phyloP scores from a whole-genome alignment of 169 alveolate genomes.

The Plasmodium gonderi region DNA sequence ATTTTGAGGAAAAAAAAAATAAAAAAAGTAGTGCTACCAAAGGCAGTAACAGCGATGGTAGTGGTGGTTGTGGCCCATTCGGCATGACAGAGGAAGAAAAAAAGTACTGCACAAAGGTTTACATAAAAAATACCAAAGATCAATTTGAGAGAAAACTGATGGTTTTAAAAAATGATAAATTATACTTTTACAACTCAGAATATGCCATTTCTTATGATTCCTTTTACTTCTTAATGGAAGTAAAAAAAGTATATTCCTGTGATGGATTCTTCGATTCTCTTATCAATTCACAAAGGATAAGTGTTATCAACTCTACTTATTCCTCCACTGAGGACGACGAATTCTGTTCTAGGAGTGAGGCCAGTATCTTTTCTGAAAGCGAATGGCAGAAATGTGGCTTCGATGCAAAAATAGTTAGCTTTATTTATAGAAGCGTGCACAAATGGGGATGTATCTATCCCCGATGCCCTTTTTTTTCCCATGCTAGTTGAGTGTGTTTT shows the following conservation, averaged over 20 bases:
- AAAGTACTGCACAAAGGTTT: constrained; percentile 43
- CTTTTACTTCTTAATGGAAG: constrained; percentile 68
- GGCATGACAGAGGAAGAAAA: constrained; percentile 35
- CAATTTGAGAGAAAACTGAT: constrained; percentile 58
- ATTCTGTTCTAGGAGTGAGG: constrained; percentile 8
- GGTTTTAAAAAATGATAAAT: constrained; percentile 50
- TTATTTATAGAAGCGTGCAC: neutral
- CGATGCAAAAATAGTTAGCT: constrained; percentile 71
- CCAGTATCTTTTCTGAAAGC: constrained; percentile 33
- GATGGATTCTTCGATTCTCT: constrained; percentile 70
- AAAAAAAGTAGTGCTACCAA: neutral
- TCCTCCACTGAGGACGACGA: constrained; percentile 58
- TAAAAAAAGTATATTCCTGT: constrained; percentile 58
- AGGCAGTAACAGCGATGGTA: too few species aligned
- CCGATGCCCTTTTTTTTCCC: too few species aligned
- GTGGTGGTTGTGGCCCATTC: neutral
- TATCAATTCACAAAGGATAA: constrained; percentile 35
- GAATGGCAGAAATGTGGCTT: constrained; percentile 76
- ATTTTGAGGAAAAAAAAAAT: constrained; percentile 2
- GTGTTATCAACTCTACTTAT: constrained; percentile 16
- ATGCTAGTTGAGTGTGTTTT: too few species aligned
- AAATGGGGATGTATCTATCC: too few species aligned
- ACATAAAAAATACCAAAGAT: constrained; percentile 27
- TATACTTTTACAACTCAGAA: constrained; percentile 48
- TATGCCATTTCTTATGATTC: constrained; percentile 66